Conservation (phyloP, 495 filamentous ascomycete species). For the Penicillium fimorum region DNA sequence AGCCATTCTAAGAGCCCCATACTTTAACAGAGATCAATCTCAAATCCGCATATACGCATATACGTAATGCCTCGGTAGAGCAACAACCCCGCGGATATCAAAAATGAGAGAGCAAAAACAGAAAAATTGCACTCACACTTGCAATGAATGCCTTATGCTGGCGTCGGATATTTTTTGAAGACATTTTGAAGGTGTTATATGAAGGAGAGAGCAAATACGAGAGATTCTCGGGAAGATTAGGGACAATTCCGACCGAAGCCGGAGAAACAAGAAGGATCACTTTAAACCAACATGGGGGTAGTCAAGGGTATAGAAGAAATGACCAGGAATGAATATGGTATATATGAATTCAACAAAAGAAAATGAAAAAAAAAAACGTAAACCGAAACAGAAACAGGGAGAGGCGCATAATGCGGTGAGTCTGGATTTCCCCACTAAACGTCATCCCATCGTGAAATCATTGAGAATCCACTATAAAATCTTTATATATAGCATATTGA, state of each 20-base stretch:
- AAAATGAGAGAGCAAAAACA: not conserved
- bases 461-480: not conserved
- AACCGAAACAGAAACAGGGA: not conserved
- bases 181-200: conserved; percentile 16
- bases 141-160: conserved; percentile 32
- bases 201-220: conserved; percentile 7
- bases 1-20: not conserved
- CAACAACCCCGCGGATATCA: not conserved
- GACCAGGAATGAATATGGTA: not conserved
- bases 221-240: conserved; percentile 25
- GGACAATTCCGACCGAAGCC: conserved; percentile 23
- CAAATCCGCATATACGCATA: not conserved
- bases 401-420: conserved; percentile 13
- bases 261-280: conserved; percentile 9
- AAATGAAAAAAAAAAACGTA: conserved; percentile 3
- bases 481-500: no score
- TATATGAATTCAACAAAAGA: conserved; percentile 8
- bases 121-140: conserved; percentile 25
- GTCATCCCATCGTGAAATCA: conserved; percentile 9
- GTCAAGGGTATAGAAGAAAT: conserved; percentile 1
- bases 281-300: conserved; percentile 10
- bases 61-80: conserved; percentile 3
- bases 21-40: not conserved
- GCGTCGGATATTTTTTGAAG: conserved; percentile 24
- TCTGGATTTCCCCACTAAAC: conserved; percentile 16